Percentiles rank a stretch among this genome's conserved stretches.
phyloP scores from a whole-genome alignment of 371 early-diverging fungal species.

The Circinella minor region DNA sequence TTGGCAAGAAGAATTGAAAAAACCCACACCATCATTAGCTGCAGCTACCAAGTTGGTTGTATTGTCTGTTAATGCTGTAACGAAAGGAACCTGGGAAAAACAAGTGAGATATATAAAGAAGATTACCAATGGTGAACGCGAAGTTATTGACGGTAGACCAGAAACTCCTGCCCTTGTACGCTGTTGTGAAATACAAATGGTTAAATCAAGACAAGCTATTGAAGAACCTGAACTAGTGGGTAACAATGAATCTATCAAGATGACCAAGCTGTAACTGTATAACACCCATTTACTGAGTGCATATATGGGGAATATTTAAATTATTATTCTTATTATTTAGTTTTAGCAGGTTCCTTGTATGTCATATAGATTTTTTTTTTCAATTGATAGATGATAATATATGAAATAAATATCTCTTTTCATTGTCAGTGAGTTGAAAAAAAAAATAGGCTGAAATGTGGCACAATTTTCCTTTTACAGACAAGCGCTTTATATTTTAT shows the following conservation, averaged over 20 bases:
- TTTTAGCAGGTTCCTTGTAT: too few species aligned
- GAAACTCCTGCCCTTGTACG: slow-evolving; percentile 48
- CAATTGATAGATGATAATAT: too few species aligned
- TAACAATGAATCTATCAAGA: slow-evolving; percentile 12
- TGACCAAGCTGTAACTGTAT: slow-evolving; percentile 3
- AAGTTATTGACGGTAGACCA: slow-evolving; percentile 33
- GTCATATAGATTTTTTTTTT: too few species aligned
- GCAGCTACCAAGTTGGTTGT: slow-evolving; percentile 64
- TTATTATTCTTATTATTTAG: too few species aligned
- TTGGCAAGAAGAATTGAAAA: slow-evolving; percentile 28
- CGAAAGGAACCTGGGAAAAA: slow-evolving; percentile 61
- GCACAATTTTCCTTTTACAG: too few species aligned
- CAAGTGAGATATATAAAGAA: slow-evolving; percentile 32
- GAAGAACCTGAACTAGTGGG: slow-evolving; percentile 45
- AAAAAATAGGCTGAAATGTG: too few species aligned
- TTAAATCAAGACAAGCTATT: slow-evolving; percentile 70
- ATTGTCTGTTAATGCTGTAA: slow-evolving; percentile 74
- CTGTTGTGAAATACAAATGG: slow-evolving; percentile 66
- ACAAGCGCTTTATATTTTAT: too few species aligned
- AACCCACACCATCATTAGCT: slow-evolving; percentile 21
- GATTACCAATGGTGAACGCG: slow-evolving; percentile 20
- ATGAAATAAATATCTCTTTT: too few species aligned
- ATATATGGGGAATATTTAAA: not conserved
- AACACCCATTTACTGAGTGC: too few species aligned
- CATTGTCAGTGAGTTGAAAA: too few species aligned